Base-by-base conservation (phyloP, 176 grass and related monocot genomes). In the Elaeis guineensis region DNA sequence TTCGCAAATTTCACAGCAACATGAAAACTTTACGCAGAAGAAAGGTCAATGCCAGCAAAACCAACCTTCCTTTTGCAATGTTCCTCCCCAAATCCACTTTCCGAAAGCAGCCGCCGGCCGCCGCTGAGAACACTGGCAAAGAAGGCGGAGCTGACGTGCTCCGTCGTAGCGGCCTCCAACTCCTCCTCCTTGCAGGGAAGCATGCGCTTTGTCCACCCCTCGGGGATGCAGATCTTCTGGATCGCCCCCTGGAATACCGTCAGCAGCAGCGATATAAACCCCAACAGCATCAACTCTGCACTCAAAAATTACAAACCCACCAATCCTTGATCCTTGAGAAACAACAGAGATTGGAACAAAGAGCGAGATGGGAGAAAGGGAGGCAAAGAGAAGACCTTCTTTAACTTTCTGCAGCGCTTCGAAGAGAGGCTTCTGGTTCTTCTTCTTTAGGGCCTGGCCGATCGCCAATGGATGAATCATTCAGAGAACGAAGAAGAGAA, bases 341-440 rank as follows among this genome's bases (percentile, higher is more conserved):
- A 44, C 35, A 9, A 44, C 8, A 14, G 11, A 44, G 11, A 44
- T 44, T 44, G 20, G 50, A 54, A 32, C 2, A 17, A n/a, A 59
- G 14, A 59, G 16, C 5, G 23, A 26, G 57, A 26, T 21, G 57
- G 25, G 57, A 59, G 1, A 30, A n/a, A 59, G 22, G 5, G 56
- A 66, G 16, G 25, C 24, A 5, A 65, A 0, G 17, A 12, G 35
- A 44, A 9, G 59, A 95, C 92, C 92, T 96, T 96, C 92, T 63
- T 96, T 85, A 25, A 96, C 80, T 76, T 96, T 90, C 68, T 80
- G 83, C 17, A 96, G 84, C n/a, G 92, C 92, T 80, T 90, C 80
- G 68, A 75, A 90, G 21, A 96, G 78, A 53, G 92, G 80, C 57
- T 80, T 96, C 83, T 96, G 86, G 32, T 85, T 72, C 69, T 78